Evolutionary conservation across 148 eudicot species (phyloP).

Genomic region (Talinum fruticosum): DNA sequence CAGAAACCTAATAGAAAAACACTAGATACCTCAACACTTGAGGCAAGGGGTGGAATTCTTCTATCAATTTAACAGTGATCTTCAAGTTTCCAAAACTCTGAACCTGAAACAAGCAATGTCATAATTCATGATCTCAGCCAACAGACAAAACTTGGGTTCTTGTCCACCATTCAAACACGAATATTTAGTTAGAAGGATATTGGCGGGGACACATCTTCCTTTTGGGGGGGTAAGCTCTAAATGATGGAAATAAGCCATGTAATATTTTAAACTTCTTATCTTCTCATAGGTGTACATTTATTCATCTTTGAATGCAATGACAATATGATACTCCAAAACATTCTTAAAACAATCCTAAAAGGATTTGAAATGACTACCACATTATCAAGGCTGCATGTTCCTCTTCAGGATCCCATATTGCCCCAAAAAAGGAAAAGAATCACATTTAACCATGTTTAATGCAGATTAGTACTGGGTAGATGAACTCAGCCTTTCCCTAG

Average conservation of each 20-base stretch:
- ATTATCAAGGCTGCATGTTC: too few relatives aligned
- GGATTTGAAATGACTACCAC: too few relatives aligned
- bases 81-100: neutral
- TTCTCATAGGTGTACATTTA: neutral
- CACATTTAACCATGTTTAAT: too few relatives aligned
- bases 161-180: neutral
- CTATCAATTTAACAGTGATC: slow-evolving; percentile 6
- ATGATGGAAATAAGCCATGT: neutral
- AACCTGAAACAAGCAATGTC: slow-evolving; percentile 19
- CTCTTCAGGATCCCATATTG: too few relatives aligned
- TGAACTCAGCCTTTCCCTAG: neutral
- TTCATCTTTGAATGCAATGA: neutral
- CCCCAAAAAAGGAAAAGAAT: too few relatives aligned
- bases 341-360: too few relatives aligned
- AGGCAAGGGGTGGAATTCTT: neutral
- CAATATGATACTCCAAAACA: too few relatives aligned
- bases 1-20: neutral
- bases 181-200: neutral
- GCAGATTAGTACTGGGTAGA: too few relatives aligned
- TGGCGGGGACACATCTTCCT: neutral
- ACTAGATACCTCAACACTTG: neutral
- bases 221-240: neutral
- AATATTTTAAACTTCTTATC: neutral
- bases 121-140: slow-evolving; percentile 12
- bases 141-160: neutral